Conservation (phyloP, 75 land plant genomes). For the Chamaecyparis obtusa region DNA sequence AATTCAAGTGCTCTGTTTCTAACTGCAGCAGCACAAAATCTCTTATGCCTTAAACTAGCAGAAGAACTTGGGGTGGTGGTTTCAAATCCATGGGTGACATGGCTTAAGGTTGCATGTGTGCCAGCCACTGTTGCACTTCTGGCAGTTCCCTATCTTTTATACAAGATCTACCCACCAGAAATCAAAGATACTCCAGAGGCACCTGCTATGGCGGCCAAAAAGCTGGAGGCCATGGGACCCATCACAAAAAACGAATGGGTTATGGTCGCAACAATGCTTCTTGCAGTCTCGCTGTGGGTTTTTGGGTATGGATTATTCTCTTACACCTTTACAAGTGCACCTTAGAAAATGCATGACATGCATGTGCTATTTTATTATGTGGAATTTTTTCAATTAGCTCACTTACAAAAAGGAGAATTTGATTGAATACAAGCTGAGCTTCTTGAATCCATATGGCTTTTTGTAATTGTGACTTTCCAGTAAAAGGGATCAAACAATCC, state of each 20-base stretch:
- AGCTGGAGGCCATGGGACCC: constrained; percentile 80
- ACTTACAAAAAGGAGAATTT: not conserved
- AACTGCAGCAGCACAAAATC: constrained; percentile 99
- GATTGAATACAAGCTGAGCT: not conserved
- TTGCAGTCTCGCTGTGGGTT: constrained; percentile 97
- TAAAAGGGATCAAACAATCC: not conserved
- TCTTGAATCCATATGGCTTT: not conserved
- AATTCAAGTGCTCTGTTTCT: constrained; percentile 98
- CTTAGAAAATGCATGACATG: constrained; percentile 4
- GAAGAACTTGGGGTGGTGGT: constrained; percentile 90
- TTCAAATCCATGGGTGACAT: constrained; percentile 88
- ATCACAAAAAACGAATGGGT: constrained; percentile 89
- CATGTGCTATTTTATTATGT: not conserved
- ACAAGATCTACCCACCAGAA: constrained; percentile 94
- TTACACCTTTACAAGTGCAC: not conserved
- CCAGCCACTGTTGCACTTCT: constrained; percentile 82
- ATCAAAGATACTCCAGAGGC: constrained; percentile 98
- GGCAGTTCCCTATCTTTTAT: constrained; percentile 73
- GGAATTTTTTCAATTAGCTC: not conserved
- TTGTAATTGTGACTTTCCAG: not conserved
- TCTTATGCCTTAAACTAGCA: constrained; percentile 92
- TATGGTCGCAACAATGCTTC: constrained; percentile 96
- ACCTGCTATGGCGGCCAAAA: constrained; percentile 87
- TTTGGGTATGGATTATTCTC: constrained; percentile 64
- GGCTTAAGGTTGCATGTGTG: constrained; percentile 96